phyloP scores from a whole-genome alignment of 2,329 filamentous ascomycete species.

The Aureobasidium sp. region DNA sequence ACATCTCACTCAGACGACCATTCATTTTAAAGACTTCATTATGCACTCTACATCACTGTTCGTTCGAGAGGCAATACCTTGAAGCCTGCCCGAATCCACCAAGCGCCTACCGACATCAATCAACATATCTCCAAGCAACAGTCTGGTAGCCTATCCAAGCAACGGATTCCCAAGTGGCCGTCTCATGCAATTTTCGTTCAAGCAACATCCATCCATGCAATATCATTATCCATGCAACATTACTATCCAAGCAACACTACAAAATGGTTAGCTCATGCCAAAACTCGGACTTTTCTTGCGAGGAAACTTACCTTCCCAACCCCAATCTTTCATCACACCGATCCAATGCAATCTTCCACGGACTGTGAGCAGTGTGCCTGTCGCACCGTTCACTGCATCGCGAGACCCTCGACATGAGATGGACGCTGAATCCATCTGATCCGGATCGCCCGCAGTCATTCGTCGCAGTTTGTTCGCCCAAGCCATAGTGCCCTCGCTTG shows the following conservation, averaged over 20 bases:
- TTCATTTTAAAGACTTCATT: not conserved
- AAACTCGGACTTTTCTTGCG: not conserved
- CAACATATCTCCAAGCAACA: not conserved
- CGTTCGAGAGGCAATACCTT: not conserved
- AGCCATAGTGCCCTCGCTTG: conserved; percentile 11
- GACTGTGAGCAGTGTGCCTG: conserved; percentile 54
- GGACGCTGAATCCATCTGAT: not conserved
- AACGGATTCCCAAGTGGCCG: not conserved
- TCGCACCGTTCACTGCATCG: conserved; percentile 25
- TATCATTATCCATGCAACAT: not conserved
- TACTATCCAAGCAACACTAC: conserved; percentile 31
- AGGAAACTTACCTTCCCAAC: conserved; percentile 57
- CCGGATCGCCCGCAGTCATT: not conserved
- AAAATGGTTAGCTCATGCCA: conserved; percentile 9
- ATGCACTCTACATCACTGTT: not conserved
- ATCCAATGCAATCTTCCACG: conserved; percentile 59
- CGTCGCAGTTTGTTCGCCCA: conserved; percentile 7
- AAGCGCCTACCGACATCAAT: not conserved
- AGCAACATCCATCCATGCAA: not conserved
- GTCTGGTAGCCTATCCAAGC: not conserved
- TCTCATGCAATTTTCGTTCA: not conserved
- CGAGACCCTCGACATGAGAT: conserved; percentile 6
- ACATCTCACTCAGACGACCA: not conserved
- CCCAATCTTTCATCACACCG: conserved; percentile 62
- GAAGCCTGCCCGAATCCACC: not conserved